Evolutionary conservation across 2,329 filamentous ascomycete species (phyloP), one percentile per base, ranked within the genome.

Genomic region (Aspergillus quadricinctus): DNA sequence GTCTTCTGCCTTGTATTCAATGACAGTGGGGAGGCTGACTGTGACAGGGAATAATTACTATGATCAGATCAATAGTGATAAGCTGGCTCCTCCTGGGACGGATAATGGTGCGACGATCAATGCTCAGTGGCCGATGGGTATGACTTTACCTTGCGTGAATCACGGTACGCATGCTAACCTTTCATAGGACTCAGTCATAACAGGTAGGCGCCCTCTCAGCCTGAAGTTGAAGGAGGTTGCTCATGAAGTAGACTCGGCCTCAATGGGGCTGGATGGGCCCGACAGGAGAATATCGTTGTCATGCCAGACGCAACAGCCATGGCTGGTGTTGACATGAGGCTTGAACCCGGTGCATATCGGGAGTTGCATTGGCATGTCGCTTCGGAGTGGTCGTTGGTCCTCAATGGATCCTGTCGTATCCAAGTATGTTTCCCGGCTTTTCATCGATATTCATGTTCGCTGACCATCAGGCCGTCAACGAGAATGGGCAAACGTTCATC

Each of bases 401-500:
- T 76, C 25, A 75, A 76, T 48, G 73, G 74, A 7, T 74, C 70
- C 10, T 71, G 66, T 52, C 62, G 73, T 3, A 71, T 76, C 21
- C 69, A 73, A 61, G 71, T 70, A 59, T 19, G 52, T 48, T 21
- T 31, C 17, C 31, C 21, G 3, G 6, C 17, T 21, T 7, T 45
- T 48, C 3, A 11, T n/a, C 11, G 37, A 21, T 14, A 17, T 23
- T 28, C n/a, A 23, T 23, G 23, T 23, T 23, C 23, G 25, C 14
- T 4, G 23, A n/a, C 9, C 11, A 29, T 23, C 19, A 73, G 70
- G 70, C 70, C 27, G 61, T 73, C 2, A 70, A 73, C 10, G 68
- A 71, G 40, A 86, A 92, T 59, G 89, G 89, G 9, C 84, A 88
- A 58, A 89, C 84, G 60, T 92, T 90, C 69, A 83, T 92, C 58